These are phyloP conservation scores for Colletotrichum noveboracense DNA, from an alignment of 2,329 filamentous ascomycete genomes.

Conservation along the genomic window DNA sequence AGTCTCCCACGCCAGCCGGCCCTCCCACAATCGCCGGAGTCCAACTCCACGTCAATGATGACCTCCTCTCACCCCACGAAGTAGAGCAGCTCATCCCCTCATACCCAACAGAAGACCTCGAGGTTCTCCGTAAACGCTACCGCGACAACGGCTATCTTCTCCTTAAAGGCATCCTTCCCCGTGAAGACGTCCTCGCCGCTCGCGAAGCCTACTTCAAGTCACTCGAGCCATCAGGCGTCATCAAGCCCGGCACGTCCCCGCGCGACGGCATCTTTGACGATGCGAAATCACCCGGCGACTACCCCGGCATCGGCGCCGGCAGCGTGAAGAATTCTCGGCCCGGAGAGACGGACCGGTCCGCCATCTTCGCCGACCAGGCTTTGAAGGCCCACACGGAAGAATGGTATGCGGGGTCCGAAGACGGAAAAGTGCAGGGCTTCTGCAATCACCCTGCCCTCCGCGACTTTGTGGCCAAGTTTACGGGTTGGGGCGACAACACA, in stretches of 20 bases:
- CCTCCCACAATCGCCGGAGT: conserved; percentile 7
- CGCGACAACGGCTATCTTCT: conserved; percentile 15
- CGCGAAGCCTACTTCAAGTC: conserved; percentile 19
- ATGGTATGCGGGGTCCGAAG: conserved; percentile 47
- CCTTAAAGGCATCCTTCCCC: conserved; percentile 14
- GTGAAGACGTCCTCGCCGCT: conserved; percentile 16
- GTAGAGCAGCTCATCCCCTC: conserved; percentile 47
- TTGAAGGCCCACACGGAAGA: conserved; percentile 57
- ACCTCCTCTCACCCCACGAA: conserved; percentile 46
- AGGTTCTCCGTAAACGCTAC: conserved; percentile 8
- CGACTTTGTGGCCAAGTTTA: conserved; percentile 55
- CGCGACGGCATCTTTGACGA: conserved; percentile 27
- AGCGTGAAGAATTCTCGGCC: conserved; percentile 50
- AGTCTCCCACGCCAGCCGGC: background rate
- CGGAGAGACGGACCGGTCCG: conserved; percentile 34
- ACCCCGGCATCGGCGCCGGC: conserved; percentile 51
- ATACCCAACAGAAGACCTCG: conserved; percentile 31
- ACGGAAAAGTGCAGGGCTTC: conserved; percentile 36
- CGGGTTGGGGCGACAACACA: conserved; percentile 53
- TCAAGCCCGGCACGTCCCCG: conserved; percentile 14
- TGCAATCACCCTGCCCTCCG: conserved; percentile 56
- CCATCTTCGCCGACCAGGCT: conserved; percentile 41
- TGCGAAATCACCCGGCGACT: conserved; percentile 2
- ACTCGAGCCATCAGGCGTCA: conserved; percentile 20
- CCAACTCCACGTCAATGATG: conserved; percentile 33